Base-by-base conservation (phyloP, 1,139 yeast genomes). In the Kazachstania sp. region DNA sequence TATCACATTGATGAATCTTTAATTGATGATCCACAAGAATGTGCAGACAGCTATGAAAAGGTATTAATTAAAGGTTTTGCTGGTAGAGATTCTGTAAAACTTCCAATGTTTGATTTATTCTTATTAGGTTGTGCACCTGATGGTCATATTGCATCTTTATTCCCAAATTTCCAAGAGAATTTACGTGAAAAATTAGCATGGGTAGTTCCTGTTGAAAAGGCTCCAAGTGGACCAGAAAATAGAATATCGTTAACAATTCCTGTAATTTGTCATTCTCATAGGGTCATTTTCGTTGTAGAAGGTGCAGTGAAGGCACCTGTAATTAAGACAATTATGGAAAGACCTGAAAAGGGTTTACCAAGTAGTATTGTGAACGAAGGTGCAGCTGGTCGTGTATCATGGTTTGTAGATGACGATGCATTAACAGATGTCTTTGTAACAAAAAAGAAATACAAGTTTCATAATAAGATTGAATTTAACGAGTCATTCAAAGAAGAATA, bases 381-480 rank as follows among this genome's bases (percentile, higher is more conserved):
- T 34, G 96, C 97, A 26, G 96, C 95, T 2, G 97, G 97, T 31
- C 85, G 85, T 69, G 96, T 92, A 9, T 79, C 92, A 16, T 92
- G 98, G 98, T 92, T 92, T 71, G 97, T 92, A 41, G 98, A 92
- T 67, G 87, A 87, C 60, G 97, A 86, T 58, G 97, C 98, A 7
- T 77, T 92, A 58, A 80, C 82, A 50, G 97, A 90, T 46, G 66
- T 62, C 30, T 54, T 57, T 43, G 66, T 64, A 13, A 62, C 64
- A n/a, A 64, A 64, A 52, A 63, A 63, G 51, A 60, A 59, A 43
- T 64, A 64, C 48, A 63, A 61, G 45, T 61, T 54, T 40, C 56
- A 54, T 49, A 48, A 51, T 30, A 44, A 47, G 18, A 46, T 44
- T 20, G 51, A 45, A 18, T 50, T 49, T 23, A 43, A 44, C 13